Base-by-base conservation (phyloP, 2,329 filamentous ascomycete species). In the Bipolaris oryzae region DNA sequence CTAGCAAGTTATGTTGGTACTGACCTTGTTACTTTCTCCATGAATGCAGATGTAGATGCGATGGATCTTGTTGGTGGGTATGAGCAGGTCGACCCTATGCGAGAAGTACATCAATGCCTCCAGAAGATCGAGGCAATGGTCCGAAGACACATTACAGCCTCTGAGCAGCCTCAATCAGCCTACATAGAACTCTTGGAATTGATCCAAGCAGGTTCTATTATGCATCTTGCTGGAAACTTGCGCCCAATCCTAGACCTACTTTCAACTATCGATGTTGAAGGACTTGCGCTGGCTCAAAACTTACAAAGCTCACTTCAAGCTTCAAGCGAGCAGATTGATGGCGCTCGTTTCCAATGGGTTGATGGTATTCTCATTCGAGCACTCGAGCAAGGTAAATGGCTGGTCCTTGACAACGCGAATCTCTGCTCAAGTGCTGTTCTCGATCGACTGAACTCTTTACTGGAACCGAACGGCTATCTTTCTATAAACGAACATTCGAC, bases 1-100 rank as follows among this genome's bases (percentile, higher is more conserved):
- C 82, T 96, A 25, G 93, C 95, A n/a, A 88, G 89, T 11, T 78
- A 89, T 21, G 86, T 86, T 39, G 95, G 95, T 21, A 89, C 89
- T 53, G 82, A 87, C 1, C 80, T 98, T 3, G 85, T 93, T 31
- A 89, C 92, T 15, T 91, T 98, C 67, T 88, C 93, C 0, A 87
- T 99, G 78, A 99, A 96, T 72, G 89, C 93, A 6, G 96, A 99
- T 68, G 90, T 96, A 42, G 95, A 99, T 74, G 93, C 94, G 0
- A 96, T 96, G 87, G 95, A 99, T 76, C 85, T 99, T 53, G 91
- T 99, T 54, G 95, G 95, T 69, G 95, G 95, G 0, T 99, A 96
- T 71, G 95, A 99, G 74, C 95, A 99, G 76, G 88, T 91, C 16
- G 95, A 99, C 72, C 87, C 91, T 20, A 82, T 89, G 49, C 85